These are phyloP conservation scores for Rhizophagus prolifer DNA, from an alignment of 192 early-diverging fungal species.

Conservation along the genomic window DNA sequence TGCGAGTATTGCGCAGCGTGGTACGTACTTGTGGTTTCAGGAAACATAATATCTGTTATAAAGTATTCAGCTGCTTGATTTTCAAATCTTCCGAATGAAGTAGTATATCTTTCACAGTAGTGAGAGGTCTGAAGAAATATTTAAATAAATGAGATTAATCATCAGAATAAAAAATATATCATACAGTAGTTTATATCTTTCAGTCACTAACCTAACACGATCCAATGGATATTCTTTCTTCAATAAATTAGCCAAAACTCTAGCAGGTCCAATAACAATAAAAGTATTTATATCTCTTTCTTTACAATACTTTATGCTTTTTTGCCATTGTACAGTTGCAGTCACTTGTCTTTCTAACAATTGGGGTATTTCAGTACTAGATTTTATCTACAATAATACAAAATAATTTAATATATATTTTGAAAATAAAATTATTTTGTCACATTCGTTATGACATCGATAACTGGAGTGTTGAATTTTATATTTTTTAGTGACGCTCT, in stretches of 20 bases:
- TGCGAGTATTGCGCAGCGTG: too few relatives aligned
- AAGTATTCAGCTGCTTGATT: background rate
- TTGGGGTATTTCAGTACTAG: conserved; percentile 58
- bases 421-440: too few relatives aligned
- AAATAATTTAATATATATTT: conserved; percentile 22
- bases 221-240: conserved; percentile 83
- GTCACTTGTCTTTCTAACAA: conserved; percentile 79
- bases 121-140: background rate
- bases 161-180: background rate
- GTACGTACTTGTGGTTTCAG: too few relatives aligned
- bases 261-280: conserved; percentile 82
- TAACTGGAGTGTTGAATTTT: conserved; percentile 69
- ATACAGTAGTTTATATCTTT: too few relatives aligned
- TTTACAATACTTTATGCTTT: conserved; percentile 78
- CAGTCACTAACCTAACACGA: conserved; percentile 54
- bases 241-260: conserved; percentile 86
- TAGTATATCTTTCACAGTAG: conserved; percentile 18
- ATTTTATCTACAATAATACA: conserved; percentile 30
- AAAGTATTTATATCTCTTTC: conserved; percentile 80
- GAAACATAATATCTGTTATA: background rate
- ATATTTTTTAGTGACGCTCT: conserved; percentile 65
- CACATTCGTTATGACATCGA: conserved; percentile 94
- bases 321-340: conserved; percentile 86
- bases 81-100: background rate
- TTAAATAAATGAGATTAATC: background rate